Evolutionary conservation across 169 alveolate species (phyloP).

Genomic region (Plasmodium vinckei): DNA sequence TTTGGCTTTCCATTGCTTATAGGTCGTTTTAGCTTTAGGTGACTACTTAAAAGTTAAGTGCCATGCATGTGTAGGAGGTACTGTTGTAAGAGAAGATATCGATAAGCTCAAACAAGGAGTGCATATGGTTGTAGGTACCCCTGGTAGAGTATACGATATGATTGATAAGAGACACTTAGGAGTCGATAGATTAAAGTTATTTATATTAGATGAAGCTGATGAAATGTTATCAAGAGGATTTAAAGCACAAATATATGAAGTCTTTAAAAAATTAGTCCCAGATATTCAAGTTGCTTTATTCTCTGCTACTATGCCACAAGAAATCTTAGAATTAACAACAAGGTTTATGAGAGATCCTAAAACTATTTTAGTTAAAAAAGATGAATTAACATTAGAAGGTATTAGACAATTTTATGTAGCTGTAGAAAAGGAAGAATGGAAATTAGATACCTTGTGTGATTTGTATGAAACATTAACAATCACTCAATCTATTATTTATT

Average conservation of each 20-base stretch:
- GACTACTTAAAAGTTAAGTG: constrained; percentile 95
- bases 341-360: constrained; percentile 99
- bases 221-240: constrained; percentile 98
- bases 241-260: constrained; percentile 97
- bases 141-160: constrained; percentile 99
- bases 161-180: constrained; percentile 95
- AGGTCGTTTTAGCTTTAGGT: constrained; percentile 96
- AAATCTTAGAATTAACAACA: constrained; percentile 96
- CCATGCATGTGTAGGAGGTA: constrained; percentile 98
- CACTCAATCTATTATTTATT: constrained; percentile 99
- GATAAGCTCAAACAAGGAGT: constrained; percentile 97
- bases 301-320: constrained; percentile 99
- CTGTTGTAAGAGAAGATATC: constrained; percentile 96
- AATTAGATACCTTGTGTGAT: constrained; percentile 98
- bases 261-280: constrained; percentile 97
- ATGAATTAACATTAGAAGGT: constrained; percentile 98
- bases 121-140: constrained; percentile 98
- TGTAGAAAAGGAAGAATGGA: constrained; percentile 99
- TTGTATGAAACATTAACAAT: constrained; percentile 97
- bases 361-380: constrained; percentile 98
- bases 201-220: constrained; percentile 99
- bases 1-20: background rate
- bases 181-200: constrained; percentile 95
- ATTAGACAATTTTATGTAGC: constrained; percentile 98
- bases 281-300: constrained; percentile 97